These are phyloP conservation scores for Oryza brachyantha DNA, from an alignment of 176 grass and related monocot genomes.

Conservation along the genomic window DNA sequence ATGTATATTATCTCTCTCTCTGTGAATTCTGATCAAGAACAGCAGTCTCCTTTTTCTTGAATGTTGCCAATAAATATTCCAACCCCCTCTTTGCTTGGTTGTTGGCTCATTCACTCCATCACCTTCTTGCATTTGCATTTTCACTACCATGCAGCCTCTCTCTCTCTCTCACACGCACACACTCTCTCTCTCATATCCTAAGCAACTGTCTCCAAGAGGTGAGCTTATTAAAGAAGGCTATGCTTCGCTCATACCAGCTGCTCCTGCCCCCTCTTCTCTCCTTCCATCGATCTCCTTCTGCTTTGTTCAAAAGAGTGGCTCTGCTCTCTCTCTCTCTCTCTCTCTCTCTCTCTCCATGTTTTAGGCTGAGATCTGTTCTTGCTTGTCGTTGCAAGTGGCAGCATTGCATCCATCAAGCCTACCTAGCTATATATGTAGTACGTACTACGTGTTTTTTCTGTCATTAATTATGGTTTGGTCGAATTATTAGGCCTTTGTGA, in stretches of 20 bases:
- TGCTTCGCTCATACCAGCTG: background rate
- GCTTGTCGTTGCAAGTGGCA: background rate
- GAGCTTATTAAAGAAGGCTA: slow-evolving; percentile 27
- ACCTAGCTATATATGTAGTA: background rate
- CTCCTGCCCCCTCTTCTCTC: slow-evolving; percentile 3
- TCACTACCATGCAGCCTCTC: background rate
- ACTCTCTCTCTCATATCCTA: background rate
- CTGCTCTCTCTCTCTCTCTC: background rate
- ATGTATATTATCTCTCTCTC: background rate
- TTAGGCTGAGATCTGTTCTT: too few relatives aligned
- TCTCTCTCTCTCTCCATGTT: slow-evolving; percentile 1
- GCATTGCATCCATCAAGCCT: background rate
- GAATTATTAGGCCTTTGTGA: background rate
- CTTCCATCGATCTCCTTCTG: background rate
- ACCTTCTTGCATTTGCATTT: background rate
- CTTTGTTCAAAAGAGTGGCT: background rate
- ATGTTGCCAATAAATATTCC: slow-evolving; percentile 43
- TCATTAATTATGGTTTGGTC: background rate
- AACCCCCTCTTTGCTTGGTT: slow-evolving; percentile 35
- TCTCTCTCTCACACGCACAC: background rate
- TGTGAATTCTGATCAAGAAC: background rate
- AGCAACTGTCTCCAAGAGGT: background rate
- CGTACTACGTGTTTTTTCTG: background rate
- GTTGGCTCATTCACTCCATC: slow-evolving; percentile 23
- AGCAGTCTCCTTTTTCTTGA: slow-evolving; percentile 28